These are phyloP conservation scores for Pholiota molesta DNA, from an alignment of 768 basidiomycete genomes.

Conservation along the genomic window DNA sequence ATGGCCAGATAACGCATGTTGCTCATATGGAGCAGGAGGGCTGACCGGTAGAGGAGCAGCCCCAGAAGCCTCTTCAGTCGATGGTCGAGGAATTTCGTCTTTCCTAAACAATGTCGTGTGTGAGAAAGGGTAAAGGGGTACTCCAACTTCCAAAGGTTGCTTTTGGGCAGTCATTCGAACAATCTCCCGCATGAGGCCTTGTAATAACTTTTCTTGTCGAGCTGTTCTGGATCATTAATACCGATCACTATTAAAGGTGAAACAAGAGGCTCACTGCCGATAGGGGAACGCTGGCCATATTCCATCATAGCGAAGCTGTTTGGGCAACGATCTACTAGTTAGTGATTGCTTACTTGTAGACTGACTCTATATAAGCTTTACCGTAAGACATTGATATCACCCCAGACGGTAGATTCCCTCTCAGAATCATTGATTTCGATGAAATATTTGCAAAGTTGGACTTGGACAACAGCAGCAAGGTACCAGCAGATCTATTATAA, in stretches of 20 bases:
- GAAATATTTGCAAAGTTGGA: slow-evolving; percentile 84
- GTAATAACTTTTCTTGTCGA: slow-evolving; percentile 81
- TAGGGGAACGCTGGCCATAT: slow-evolving; percentile 79
- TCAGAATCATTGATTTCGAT: slow-evolving; percentile 80
- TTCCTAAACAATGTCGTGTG: slow-evolving; percentile 63
- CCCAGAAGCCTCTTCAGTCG: slow-evolving; percentile 31
- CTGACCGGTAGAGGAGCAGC: slow-evolving; percentile 42
- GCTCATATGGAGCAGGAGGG: slow-evolving; percentile 32
- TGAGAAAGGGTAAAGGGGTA: slow-evolving; percentile 85
- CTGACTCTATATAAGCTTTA: slow-evolving; percentile 29
- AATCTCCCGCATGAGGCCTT: slow-evolving; percentile 85
- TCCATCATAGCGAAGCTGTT: slow-evolving; percentile 80
- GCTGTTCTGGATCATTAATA: slow-evolving; percentile 41
- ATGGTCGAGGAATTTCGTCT: slow-evolving; percentile 35
- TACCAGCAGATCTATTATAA: slow-evolving; percentile 82
- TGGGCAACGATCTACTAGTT: neutral
- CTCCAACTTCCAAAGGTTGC: slow-evolving; percentile 76
- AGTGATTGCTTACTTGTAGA: neutral
- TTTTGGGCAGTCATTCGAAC: slow-evolving; percentile 82
- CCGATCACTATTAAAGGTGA: slow-evolving; percentile 6
- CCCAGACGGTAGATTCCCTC: slow-evolving; percentile 80
- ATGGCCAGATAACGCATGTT: slow-evolving; percentile 27
- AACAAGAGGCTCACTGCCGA: slow-evolving; percentile 64
- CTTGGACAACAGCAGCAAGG: slow-evolving; percentile 83
- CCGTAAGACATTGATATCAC: slow-evolving; percentile 85